Conservation (phyloP, 306 rosid genomes). For the Quercus mongolica region DNA sequence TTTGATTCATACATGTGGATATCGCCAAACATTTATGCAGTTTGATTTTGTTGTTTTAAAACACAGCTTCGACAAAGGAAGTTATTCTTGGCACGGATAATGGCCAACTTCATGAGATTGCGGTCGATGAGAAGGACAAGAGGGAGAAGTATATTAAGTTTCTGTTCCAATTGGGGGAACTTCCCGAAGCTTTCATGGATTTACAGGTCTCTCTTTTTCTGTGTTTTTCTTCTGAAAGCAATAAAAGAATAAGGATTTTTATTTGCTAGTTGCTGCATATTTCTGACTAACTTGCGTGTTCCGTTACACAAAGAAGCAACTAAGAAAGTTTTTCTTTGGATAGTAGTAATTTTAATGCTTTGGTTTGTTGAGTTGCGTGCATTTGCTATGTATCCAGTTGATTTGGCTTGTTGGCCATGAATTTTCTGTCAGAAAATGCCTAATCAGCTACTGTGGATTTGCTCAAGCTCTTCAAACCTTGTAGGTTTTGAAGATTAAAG, state of each 20-base stretch:
- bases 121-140: conserved; percentile 96
- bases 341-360: background rate
- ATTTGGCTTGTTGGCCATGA: background rate
- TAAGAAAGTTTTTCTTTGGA: background rate
- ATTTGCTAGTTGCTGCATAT: background rate
- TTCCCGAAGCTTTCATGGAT: conserved; percentile 84
- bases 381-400: background rate
- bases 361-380: background rate
- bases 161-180: conserved; percentile 66
- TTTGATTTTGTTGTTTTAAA: conserved; percentile 4
- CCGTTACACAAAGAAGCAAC: background rate
- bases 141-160: conserved; percentile 83
- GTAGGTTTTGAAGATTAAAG: background rate
- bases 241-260: background rate
- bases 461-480: background rate
- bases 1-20: background rate
- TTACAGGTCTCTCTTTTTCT: conserved; percentile 55
- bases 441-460: background rate
- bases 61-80: conserved; percentile 83
- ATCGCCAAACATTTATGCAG: background rate
- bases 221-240: background rate
- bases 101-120: conserved; percentile 81
- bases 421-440: background rate
- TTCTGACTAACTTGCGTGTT: background rate
- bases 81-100: conserved; percentile 82